A percentile compares a stretch with the other conserved stretches of the same genome.
Evolutionary conservation across 495 filamentous ascomycete genomes (phyloP).

Genomic region (Lepraria neglecta): DNA sequence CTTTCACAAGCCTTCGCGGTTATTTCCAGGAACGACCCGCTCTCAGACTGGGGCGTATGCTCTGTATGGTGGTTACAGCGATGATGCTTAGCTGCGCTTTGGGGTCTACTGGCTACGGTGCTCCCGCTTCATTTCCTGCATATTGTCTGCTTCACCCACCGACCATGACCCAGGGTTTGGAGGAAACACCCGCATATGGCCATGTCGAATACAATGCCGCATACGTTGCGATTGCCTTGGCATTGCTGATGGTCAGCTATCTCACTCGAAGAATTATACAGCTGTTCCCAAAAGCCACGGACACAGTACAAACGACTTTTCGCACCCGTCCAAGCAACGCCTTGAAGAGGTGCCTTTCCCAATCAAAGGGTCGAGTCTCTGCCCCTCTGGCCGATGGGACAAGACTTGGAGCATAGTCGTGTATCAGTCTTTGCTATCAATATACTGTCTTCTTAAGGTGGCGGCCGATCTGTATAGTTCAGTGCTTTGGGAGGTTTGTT

Average conservation of each 20-base stretch:
- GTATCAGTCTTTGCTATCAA: neutral
- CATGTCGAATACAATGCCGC: neutral
- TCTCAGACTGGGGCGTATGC: conserved; percentile 9
- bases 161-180: neutral
- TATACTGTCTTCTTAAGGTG: neutral
- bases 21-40: conserved; percentile 13
- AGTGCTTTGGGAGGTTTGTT: conserved; percentile 2
- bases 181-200: too few relatives aligned
- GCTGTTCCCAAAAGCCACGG: neutral
- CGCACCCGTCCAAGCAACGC: neutral
- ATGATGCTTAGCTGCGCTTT: conserved; percentile 13
- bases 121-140: neutral
- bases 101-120: neutral
- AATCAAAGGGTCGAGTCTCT: too few relatives aligned
- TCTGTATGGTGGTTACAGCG: conserved; percentile 12
- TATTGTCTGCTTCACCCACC: neutral
- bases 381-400: neutral
- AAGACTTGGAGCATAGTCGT: neutral
- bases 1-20: conserved; percentile 33
- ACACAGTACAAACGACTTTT: neutral
- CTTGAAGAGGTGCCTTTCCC: neutral
- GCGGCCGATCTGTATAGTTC: neutral
- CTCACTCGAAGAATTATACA: neutral
- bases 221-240: neutral
- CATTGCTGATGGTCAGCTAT: neutral